phyloP scores from a whole-genome alignment of 495 filamentous ascomycete genomes.

The Annulohypoxylon moriforme region DNA sequence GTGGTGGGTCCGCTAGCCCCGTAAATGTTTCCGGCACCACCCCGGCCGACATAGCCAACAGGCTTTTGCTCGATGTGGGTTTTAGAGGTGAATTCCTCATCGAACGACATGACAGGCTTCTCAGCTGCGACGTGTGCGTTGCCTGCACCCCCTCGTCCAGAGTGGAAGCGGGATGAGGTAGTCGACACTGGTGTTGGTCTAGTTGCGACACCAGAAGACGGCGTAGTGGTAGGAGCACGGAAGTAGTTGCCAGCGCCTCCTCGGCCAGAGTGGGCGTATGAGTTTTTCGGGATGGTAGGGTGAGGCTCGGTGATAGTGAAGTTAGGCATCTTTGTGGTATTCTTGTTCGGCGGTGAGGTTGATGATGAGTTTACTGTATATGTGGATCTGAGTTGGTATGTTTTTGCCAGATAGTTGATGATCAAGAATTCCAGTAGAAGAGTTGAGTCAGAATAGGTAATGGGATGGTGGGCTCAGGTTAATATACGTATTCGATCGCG shows the following conservation, averaged over 20 bases:
- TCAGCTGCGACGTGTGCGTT: slow-evolving; percentile 76
- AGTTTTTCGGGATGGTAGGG: slow-evolving; percentile 72
- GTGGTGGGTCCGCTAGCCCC: slow-evolving; percentile 28
- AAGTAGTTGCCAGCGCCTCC: slow-evolving; percentile 91
- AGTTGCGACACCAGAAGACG: slow-evolving; percentile 54
- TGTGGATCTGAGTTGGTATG: background rate
- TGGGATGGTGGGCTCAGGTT: slow-evolving; percentile 29
- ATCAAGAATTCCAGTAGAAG: slow-evolving; percentile 24
- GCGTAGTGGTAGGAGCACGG: slow-evolving; percentile 71
- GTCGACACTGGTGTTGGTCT: slow-evolving; percentile 34
- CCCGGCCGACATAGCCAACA: slow-evolving; percentile 81
- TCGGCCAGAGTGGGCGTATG: slow-evolving; percentile 80
- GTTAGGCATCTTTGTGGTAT: slow-evolving; percentile 51
- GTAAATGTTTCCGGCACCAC: slow-evolving; percentile 86
- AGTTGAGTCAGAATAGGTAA: slow-evolving; percentile 1
- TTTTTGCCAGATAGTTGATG: slow-evolving; percentile 2
- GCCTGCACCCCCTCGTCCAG: slow-evolving; percentile 89
- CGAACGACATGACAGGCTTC: slow-evolving; percentile 85
- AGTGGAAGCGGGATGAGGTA: slow-evolving; percentile 70
- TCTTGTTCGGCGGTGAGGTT: slow-evolving; percentile 26
- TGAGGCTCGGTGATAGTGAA: slow-evolving; percentile 85
- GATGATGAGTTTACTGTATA: slow-evolving; percentile 23
- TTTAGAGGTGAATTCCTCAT: slow-evolving; percentile 84
- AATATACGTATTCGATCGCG: slow-evolving; percentile 43
- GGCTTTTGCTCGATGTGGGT: slow-evolving; percentile 67